Conservation (phyloP, 768 basidiomycete species). For the Grammothele lineata region DNA sequence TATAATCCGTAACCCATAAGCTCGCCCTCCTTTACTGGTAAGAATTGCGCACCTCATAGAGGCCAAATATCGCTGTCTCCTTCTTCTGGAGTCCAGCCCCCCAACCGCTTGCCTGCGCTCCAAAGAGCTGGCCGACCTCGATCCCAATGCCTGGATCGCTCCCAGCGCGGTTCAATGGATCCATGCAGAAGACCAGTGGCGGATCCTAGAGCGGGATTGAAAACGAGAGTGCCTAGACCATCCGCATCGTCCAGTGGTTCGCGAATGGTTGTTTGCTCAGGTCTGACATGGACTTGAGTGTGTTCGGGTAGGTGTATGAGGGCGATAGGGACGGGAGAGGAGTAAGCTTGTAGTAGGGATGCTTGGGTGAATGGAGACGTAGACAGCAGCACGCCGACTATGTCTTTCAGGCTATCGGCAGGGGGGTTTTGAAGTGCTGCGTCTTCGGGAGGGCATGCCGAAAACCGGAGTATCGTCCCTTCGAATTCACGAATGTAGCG, state of each 20-base stretch:
- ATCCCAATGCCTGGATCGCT: conserved; percentile 29
- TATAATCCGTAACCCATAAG: too few relatives aligned
- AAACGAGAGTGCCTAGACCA: conserved; percentile 48
- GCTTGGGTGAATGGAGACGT: conserved; percentile 75
- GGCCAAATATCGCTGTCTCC: too few relatives aligned
- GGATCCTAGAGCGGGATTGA: conserved; percentile 65
- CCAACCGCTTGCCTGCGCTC: conserved; percentile 31
- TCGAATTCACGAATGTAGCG: conserved; percentile 86
- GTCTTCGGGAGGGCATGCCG: not conserved
- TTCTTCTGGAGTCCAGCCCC: conserved; percentile 18
- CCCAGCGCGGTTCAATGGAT: conserved; percentile 65
- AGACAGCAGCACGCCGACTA: conserved; percentile 76
- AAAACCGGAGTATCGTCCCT: conserved; percentile 68
- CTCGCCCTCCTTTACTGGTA: too few relatives aligned
- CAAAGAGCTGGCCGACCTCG: conserved; percentile 40
- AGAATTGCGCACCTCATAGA: too few relatives aligned
- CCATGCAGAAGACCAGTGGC: conserved; percentile 52
- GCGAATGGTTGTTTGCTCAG: too few relatives aligned
- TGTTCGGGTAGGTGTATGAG: conserved; percentile 66
- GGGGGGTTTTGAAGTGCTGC: not conserved
- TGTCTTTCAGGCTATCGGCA: conserved; percentile 22
- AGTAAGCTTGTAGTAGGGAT: conserved; percentile 64
- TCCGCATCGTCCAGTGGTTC: too few relatives aligned
- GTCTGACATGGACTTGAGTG: not conserved
- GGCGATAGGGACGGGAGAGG: conserved; percentile 74